A percentile compares a stretch with the other conserved stretches of the same genome.
phyloP scores from a whole-genome alignment of 2,329 filamentous ascomycete species.

The Aspergillus sergii region DNA sequence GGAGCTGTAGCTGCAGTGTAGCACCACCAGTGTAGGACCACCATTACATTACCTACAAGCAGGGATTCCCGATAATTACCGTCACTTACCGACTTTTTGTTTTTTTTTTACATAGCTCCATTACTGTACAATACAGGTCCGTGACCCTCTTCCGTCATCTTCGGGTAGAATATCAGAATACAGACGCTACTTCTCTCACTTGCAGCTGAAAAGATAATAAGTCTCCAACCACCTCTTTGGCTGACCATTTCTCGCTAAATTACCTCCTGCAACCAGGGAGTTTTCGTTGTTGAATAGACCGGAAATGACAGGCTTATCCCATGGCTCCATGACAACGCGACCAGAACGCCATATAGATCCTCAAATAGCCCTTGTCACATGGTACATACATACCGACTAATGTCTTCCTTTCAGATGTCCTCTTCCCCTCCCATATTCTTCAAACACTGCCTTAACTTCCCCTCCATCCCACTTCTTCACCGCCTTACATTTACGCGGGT shows the following conservation, averaged over 20 bases:
- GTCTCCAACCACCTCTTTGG: not conserved
- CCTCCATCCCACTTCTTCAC: constrained; percentile 21
- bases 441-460: constrained; percentile 1
- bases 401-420: not conserved
- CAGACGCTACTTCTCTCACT: not conserved
- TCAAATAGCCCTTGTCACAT: not conserved
- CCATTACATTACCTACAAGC: not conserved
- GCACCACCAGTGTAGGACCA: not conserved
- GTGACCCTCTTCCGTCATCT: not conserved
- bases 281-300: not conserved
- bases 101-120: too few species aligned
- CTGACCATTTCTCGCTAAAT: not conserved
- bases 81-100: not conserved
- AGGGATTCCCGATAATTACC: not conserved
- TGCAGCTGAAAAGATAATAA: not conserved
- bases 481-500: constrained; percentile 18
- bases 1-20: not conserved
- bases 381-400: not conserved
- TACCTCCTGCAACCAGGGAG: not conserved
- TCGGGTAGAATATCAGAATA: not conserved
- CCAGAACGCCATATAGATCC: not conserved
- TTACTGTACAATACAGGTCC: not conserved
- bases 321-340: not conserved
- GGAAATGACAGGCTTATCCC: not conserved
- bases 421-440: not conserved